Evolutionary conservation across 331 rosid species (phyloP).

Genomic region (Prunus yedoensis): DNA sequence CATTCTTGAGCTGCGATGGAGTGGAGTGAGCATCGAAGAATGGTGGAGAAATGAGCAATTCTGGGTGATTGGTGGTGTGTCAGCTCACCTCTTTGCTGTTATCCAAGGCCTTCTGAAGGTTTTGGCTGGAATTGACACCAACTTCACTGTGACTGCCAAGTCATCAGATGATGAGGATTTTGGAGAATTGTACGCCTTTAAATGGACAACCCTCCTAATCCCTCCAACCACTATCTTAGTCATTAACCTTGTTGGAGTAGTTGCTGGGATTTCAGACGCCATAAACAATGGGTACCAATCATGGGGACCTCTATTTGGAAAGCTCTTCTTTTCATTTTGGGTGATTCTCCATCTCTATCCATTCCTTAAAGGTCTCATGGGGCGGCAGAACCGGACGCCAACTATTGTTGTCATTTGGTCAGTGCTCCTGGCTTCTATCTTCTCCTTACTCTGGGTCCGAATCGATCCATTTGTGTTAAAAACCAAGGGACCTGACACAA

Average conservation of each 20-base stretch:
- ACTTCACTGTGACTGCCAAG: constrained; percentile 80
- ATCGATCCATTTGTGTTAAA: constrained; percentile 82
- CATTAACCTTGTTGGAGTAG: constrained; percentile 88
- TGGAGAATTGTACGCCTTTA: constrained; percentile 67
- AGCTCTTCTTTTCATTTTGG: constrained; percentile 94
- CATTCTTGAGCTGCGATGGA: constrained; percentile 93
- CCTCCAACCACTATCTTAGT: constrained; percentile 87
- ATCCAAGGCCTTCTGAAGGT: constrained; percentile 82
- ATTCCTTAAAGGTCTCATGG: constrained; percentile 96
- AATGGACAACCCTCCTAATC: constrained; percentile 85
- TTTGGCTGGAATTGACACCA: constrained; percentile 74
- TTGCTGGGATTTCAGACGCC: constrained; percentile 93
- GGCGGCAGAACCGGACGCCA: constrained; percentile 91
- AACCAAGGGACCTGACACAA: constrained; percentile 85
- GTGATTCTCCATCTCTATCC: constrained; percentile 93
- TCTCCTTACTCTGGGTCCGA: constrained; percentile 96
- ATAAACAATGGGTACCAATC: constrained; percentile 86
- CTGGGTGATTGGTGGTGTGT: constrained; percentile 95
- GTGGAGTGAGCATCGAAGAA: constrained; percentile 95
- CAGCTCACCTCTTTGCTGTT: constrained; percentile 86
- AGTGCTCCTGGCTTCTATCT: constrained; percentile 85
- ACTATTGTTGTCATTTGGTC: constrained; percentile 95
- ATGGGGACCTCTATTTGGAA: constrained; percentile 92
- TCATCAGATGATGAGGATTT: constrained; percentile 86
- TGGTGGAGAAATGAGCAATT: constrained; percentile 99